phyloP scores from a whole-genome alignment of 2,329 filamentous ascomycete genomes.

The Cordyceps farinosa region DNA sequence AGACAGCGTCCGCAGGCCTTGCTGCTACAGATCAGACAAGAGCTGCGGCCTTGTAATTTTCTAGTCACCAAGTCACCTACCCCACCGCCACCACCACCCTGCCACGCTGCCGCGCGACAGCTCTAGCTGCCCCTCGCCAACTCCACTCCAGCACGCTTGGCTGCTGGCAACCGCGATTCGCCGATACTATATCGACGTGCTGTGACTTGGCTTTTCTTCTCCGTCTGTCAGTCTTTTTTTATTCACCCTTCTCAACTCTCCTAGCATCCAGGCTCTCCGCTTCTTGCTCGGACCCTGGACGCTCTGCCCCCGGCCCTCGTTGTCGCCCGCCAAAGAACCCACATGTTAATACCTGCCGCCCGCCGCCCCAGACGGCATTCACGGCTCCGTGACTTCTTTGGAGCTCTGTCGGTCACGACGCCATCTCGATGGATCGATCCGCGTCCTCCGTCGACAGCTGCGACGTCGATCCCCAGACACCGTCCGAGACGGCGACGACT shows the following conservation, averaged over 20 bases:
- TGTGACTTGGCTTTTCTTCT: not conserved
- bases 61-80: not conserved
- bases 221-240: not conserved
- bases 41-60: not conserved
- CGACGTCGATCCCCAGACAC: slow-evolving; percentile 53
- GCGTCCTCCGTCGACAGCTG: slow-evolving; percentile 47
- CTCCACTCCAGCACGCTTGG: slow-evolving; percentile 36
- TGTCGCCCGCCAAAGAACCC: slow-evolving; percentile 30
- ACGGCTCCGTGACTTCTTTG: slow-evolving; percentile 49
- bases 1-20: not conserved
- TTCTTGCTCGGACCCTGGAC: slow-evolving; percentile 8
- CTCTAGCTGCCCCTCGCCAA: slow-evolving; percentile 26
- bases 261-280: slow-evolving; percentile 12
- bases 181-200: not conserved
- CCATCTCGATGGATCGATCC: slow-evolving; percentile 47
- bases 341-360: slow-evolving; percentile 48
- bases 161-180: slow-evolving; percentile 17
- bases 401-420: slow-evolving; percentile 31
- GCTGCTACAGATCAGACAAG: not conserved
- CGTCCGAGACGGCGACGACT: slow-evolving; percentile 60
- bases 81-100: slow-evolving; percentile 2
- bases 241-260: not conserved
- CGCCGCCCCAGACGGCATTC: slow-evolving; percentile 51
- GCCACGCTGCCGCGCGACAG: not conserved
- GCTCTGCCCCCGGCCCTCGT: slow-evolving; percentile 1